These are phyloP conservation scores for Entamoeba invadens DNA, from an alignment of 208 protist species.

Conservation along the genomic window DNA sequence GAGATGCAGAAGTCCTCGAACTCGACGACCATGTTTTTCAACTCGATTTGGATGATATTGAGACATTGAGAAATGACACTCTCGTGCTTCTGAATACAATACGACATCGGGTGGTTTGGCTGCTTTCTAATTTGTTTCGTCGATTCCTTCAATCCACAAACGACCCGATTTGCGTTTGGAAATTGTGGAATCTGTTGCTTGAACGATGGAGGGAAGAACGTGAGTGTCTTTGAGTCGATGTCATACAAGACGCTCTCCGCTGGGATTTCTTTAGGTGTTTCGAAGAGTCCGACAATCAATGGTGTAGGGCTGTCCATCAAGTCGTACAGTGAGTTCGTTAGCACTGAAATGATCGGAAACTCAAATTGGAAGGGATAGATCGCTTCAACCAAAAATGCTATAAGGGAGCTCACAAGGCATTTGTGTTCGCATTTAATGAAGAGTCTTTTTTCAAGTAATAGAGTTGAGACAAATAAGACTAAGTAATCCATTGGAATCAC, in stretches of 20 bases:
- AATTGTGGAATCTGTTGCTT: not conserved
- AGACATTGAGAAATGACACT: not conserved
- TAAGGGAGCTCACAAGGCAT: not conserved
- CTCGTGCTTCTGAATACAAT: not conserved
- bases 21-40: not conserved
- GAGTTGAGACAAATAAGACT: not conserved
- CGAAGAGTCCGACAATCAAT: not conserved
- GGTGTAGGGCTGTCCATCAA: not conserved
- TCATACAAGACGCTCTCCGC: not conserved
- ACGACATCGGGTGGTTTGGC: not conserved
- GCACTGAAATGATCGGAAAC: not conserved
- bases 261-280: not conserved
- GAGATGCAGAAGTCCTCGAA: not conserved
- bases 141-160: not conserved
- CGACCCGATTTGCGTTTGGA: not conserved
- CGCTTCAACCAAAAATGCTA: not conserved
- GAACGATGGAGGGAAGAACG: too few species aligned
- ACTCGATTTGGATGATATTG: not conserved
- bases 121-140: not conserved
- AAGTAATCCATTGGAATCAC: not conserved
- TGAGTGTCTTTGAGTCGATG: not conserved
- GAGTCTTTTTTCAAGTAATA: not conserved
- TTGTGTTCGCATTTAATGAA: not conserved
- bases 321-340: not conserved
- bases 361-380: not conserved